Percentiles rank a stretch among this genome's conserved stretches.
Conservation (phyloP, 768 basidiomycete species). For the Auriscalpium orientale region DNA sequence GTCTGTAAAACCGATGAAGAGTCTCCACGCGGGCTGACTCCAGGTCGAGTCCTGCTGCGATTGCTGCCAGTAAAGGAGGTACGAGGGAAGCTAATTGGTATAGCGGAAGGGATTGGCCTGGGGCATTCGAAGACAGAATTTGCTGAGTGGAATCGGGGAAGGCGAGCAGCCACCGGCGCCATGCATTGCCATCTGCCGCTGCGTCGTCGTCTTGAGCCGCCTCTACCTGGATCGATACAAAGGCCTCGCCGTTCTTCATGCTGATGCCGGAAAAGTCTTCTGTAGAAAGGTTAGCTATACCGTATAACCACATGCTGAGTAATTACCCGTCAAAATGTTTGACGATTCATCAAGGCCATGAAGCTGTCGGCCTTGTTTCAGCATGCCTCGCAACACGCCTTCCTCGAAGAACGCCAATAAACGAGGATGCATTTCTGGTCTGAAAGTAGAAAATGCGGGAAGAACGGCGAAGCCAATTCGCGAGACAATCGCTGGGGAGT, state of each 20-base stretch:
- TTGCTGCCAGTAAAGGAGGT: conserved; percentile 52
- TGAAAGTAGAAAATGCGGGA: conserved; percentile 70
- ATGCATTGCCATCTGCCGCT: conserved; percentile 5
- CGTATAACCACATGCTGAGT: too few species aligned
- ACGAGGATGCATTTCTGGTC: conserved; percentile 49
- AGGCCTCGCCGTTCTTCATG: neutral
- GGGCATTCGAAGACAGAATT: conserved; percentile 43
- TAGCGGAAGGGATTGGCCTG: conserved; percentile 43
- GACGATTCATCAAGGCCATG: conserved; percentile 15
- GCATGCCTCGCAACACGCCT: conserved; percentile 43
- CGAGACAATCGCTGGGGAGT: conserved; percentile 44
- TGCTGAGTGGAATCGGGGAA: conserved; percentile 5
- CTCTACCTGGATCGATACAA: conserved; percentile 18
- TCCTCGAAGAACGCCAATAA: conserved; percentile 66
- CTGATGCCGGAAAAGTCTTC: neutral
- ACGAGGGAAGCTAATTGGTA: conserved; percentile 59
- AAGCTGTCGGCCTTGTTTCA: conserved; percentile 36
- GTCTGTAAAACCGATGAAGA: conserved; percentile 41
- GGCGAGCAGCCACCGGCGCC: conserved; percentile 17
- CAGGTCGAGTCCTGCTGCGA: conserved; percentile 51
- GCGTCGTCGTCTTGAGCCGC: conserved; percentile 4
- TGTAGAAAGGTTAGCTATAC: neutral
- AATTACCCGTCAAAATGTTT: neutral
- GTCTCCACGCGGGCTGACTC: conserved; percentile 26
- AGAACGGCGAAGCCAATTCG: conserved; percentile 62